These are phyloP conservation scores for Hermanozyma aechmeae DNA, from an alignment of 805 yeast species.

Conservation along the genomic window DNA sequence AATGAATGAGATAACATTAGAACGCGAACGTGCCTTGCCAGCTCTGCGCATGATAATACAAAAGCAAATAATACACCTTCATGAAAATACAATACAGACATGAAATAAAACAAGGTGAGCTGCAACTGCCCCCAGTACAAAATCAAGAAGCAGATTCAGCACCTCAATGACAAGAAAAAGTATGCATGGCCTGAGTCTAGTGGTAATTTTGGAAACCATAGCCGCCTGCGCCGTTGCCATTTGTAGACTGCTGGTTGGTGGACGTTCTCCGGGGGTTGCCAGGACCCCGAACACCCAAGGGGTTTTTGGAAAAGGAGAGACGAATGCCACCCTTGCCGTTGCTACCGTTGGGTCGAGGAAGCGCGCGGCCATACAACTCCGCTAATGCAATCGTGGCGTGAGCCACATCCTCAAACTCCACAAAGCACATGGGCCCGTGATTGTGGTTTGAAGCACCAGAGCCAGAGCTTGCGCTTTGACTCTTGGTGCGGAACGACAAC, in stretches of 20 bases:
- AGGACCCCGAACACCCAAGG: slow-evolving; percentile 88
- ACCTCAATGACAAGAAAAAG: too few species aligned
- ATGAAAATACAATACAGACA: neutral
- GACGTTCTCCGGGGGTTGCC: slow-evolving; percentile 35
- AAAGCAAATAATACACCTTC: neutral
- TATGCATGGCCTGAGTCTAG: too few species aligned
- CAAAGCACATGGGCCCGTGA: slow-evolving; percentile 99
- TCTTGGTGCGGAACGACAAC: slow-evolving; percentile 80
- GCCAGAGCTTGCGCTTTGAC: slow-evolving; percentile 14
- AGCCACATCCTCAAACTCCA: slow-evolving; percentile 93
- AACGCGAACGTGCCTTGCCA: neutral
- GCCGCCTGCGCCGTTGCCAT: slow-evolving; percentile 18
- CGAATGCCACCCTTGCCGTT: slow-evolving; percentile 89
- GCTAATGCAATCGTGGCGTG: slow-evolving; percentile 91
- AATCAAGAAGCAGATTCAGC: too few species aligned
- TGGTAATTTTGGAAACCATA: slow-evolving; percentile 29
- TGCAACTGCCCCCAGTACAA: too few species aligned
- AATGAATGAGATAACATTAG: too few species aligned
- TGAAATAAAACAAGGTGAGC: neutral
- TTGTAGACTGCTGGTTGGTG: slow-evolving; percentile 12
- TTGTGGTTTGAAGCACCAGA: slow-evolving; percentile 23
- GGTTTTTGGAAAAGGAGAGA: slow-evolving; percentile 89
- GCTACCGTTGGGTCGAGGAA: slow-evolving; percentile 68
- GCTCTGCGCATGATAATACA: neutral
- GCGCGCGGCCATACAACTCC: slow-evolving; percentile 84